These are phyloP conservation scores for Haplographium delicatum DNA, from an alignment of 495 filamentous ascomycete genomes.

Conservation along the genomic window DNA sequence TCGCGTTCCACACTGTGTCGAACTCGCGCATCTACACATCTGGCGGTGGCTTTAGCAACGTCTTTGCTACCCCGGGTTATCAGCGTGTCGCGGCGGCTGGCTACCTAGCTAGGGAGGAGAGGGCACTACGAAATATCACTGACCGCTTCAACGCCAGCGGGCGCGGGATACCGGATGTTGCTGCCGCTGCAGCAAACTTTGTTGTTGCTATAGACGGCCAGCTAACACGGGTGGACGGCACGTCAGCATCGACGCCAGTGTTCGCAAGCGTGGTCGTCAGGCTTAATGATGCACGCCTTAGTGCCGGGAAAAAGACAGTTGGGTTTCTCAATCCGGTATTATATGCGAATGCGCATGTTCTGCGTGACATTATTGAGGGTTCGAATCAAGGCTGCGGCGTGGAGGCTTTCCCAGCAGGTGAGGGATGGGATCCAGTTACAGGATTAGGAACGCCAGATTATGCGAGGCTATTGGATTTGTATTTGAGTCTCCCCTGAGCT, in stretches of 20 bases:
- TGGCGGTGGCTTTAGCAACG: constrained; percentile 63
- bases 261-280: constrained; percentile 45
- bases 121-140: no score
- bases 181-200: no score
- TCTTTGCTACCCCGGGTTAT: constrained; percentile 52
- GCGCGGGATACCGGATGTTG: no score
- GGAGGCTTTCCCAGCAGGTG: constrained; percentile 40
- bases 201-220: no score
- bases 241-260: constrained; percentile 34
- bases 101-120: no score
- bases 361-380: constrained; percentile 46
- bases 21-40: constrained; percentile 30
- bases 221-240: no score
- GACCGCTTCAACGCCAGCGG: no score
- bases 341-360: constrained; percentile 42
- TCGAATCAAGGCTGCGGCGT: constrained; percentile 41
- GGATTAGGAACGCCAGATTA: constrained; percentile 50
- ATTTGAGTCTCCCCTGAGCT: constrained; percentile 23
- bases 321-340: constrained; percentile 57
- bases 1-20: no score
- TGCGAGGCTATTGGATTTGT: constrained; percentile 39
- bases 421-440: constrained; percentile 58
- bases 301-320: constrained; percentile 46
- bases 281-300: constrained; percentile 55
- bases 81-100: constrained; percentile 46